Evolutionary conservation across 345 rosid species (phyloP).

Genomic region (Syzygium aqueum): DNA sequence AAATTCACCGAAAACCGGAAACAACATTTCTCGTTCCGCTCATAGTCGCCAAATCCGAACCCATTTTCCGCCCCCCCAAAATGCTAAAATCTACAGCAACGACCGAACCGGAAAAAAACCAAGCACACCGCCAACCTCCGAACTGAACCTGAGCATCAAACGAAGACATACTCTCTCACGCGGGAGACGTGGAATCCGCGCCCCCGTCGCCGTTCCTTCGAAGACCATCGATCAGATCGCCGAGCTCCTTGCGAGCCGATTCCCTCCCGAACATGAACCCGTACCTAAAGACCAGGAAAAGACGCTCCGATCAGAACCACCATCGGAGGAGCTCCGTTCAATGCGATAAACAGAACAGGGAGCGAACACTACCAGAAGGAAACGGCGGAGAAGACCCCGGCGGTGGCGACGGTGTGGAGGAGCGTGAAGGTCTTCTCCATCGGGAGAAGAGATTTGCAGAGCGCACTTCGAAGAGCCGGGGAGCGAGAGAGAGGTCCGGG

Average conservation of each 20-base stretch:
- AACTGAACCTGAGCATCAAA: not conserved
- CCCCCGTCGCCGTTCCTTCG: constrained; percentile 25
- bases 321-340: not conserved
- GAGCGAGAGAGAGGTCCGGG: not conserved
- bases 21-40: not conserved
- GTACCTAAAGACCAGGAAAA: constrained; percentile 32
- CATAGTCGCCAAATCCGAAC: not conserved
- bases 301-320: not conserved
- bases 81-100: not conserved
- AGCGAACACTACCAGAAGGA: constrained; percentile 43
- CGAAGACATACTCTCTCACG: constrained; percentile 17
- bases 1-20: not conserved
- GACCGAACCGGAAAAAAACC: not conserved
- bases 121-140: not conserved
- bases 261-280: constrained; percentile 96
- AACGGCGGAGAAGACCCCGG: constrained; percentile 80
- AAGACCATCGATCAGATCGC: constrained; percentile 66
- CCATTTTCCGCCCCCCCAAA: not conserved
- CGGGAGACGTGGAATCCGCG: constrained; percentile 19
- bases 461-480: not conserved
- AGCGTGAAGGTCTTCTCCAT: constrained; percentile 65
- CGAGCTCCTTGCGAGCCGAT: constrained; percentile 81
- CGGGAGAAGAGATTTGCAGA: not conserved
- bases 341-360: not conserved
- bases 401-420: constrained; percentile 65